Base-by-base conservation (phyloP, 352 stramenopile genomes). In the Phytophthora nicotianae region DNA sequence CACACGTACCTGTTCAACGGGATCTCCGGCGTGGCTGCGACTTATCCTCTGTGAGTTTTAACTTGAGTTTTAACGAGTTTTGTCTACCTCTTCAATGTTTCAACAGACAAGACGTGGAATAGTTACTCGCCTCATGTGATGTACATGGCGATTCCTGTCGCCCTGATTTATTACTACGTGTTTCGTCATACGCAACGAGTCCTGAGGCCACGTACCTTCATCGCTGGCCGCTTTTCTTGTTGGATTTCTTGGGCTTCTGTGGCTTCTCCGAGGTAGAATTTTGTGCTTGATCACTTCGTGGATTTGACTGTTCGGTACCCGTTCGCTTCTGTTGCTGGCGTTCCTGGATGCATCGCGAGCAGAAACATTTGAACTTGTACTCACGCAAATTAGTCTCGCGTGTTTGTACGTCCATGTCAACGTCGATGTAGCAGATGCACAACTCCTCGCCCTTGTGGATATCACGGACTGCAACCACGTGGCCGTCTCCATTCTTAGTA, bases 1-100 rank as follows among this genome's bases (percentile, higher is more conserved):
- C 97, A 99, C 74, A 99, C 96, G 14, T 98, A 98, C 72, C 40
- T 99, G 6, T 99, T 98, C 79, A 99, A 99, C 78, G 97, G 97
- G 20, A 98, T 99, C 65, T 89, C 81, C 5, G 86, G 80, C 2
- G 55, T 74, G 20, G 88, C 85, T 23, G 84, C 69, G 11, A 89
- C 86, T 8, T 95, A 94, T 55, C 63, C 74, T 5, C 59, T 96
- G n/a, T 97, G 73, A 88, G 2, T 43, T n/a, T 37, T 17, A 63
- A 9, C 23, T 27, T 14, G 5, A 35, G 29, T 11, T 35, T 35
- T 35, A 29, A 29, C 24, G 24, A 29, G 24, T 33, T 21, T 52
- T 49, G 50, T 47, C 45, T 65, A 59, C 58, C 46, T 33, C 41
- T 9, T 29, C 50, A 42, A 37, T 54, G 50, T 56, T 48, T 13